Percentiles rank a stretch among this genome's conserved stretches.
These are phyloP conservation scores for Chalciporus chontae DNA, from an alignment of 768 basidiomycete genomes.

Conservation along the genomic window DNA sequence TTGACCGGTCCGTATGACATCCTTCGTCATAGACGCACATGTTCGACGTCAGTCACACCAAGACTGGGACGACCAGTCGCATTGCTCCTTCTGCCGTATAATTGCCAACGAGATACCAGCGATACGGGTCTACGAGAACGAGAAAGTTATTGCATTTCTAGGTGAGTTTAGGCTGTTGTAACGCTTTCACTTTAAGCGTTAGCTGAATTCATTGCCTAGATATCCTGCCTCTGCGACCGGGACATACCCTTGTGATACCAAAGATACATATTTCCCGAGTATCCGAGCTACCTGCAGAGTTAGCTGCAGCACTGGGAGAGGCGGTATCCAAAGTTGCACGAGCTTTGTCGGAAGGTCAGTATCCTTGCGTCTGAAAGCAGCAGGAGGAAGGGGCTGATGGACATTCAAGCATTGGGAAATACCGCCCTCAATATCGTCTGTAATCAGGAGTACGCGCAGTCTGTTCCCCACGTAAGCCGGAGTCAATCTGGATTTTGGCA, in stretches of 20 bases:
- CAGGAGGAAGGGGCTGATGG: background rate
- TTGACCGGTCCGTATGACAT: conserved; percentile 49
- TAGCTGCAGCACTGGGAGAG: conserved; percentile 55
- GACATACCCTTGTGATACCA: conserved; percentile 70
- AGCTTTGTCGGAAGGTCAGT: conserved; percentile 58
- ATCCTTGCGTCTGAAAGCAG: background rate
- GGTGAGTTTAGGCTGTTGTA: conserved; percentile 34
- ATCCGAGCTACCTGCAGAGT: conserved; percentile 60
- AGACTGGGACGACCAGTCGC: conserved; percentile 47
- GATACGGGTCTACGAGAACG: conserved; percentile 55
- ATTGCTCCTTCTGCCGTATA: conserved; percentile 66
- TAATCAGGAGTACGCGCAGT: conserved; percentile 80
- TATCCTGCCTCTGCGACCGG: conserved; percentile 62
- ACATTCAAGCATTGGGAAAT: conserved; percentile 40
- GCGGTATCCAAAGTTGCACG: conserved; percentile 59
- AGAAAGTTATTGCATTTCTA: conserved; percentile 61
- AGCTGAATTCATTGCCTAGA: conserved; percentile 38
- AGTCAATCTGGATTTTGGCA: background rate
- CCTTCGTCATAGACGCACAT: conserved; percentile 68
- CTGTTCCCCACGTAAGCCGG: conserved; percentile 64
- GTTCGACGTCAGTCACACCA: conserved; percentile 41
- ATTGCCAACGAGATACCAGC: conserved; percentile 47
- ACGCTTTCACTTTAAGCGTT: background rate
- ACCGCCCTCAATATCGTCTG: conserved; percentile 73
- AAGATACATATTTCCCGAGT: conserved; percentile 59